Conservation (phyloP, 1,139 yeast species). For the Candida tropicalis region DNA sequence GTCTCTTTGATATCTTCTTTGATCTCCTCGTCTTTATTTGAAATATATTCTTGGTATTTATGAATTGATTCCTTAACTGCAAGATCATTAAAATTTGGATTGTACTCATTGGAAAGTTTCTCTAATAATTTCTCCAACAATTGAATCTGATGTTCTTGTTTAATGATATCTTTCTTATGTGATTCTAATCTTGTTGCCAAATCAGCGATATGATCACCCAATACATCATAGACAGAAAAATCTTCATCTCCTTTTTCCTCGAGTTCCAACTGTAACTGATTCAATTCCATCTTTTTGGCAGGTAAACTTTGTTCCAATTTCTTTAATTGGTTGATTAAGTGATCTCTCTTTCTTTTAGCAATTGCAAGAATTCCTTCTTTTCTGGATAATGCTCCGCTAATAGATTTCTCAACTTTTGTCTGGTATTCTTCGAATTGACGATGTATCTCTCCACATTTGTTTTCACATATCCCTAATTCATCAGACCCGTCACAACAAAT, state of each 20-base stretch:
- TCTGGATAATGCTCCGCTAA: constrained; percentile 25
- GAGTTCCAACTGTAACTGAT: constrained; percentile 10
- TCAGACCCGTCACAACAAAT: constrained; percentile 95
- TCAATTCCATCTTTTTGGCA: constrained; percentile 26
- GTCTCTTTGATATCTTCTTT: constrained; percentile 16
- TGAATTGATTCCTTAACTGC: constrained; percentile 79
- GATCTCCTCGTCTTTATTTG: constrained; percentile 33
- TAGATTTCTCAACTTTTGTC: constrained; percentile 17
- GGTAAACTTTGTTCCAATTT: constrained; percentile 28
- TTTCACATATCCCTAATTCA: constrained; percentile 62
- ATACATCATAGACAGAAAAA: constrained; percentile 22
- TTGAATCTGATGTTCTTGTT: constrained; percentile 21
- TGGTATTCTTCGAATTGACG: constrained; percentile 31
- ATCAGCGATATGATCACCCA: constrained; percentile 21
- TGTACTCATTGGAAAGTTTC: constrained; percentile 59
- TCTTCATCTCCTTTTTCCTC: constrained; percentile 16
- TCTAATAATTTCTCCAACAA: constrained; percentile 48
- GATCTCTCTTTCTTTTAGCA: constrained; percentile 22
- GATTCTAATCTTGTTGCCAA: constrained; percentile 12
- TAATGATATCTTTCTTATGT: constrained; percentile 16
- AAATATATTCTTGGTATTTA: constrained; percentile 56
- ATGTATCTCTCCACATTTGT: constrained; percentile 56
- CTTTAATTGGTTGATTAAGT: constrained; percentile 29
- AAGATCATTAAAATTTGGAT: constrained; percentile 88
- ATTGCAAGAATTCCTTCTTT: constrained; percentile 30